Evolutionary conservation across 2,329 filamentous ascomycete species (phyloP).

Genomic region (Dendryphion nanum): DNA sequence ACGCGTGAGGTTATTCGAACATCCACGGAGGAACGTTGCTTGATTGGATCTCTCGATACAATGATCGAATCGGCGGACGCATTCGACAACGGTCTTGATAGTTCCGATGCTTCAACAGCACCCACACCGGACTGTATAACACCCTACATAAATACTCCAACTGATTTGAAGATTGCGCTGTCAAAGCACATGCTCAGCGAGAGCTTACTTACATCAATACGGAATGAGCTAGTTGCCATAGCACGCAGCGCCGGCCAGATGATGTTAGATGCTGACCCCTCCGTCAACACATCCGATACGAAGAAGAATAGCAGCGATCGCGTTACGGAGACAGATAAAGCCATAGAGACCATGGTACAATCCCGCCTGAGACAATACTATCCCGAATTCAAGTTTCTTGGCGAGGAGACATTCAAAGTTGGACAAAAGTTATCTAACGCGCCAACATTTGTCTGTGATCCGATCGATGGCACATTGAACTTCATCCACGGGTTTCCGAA

Average conservation of each 20-base stretch:
- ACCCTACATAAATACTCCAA: slow-evolving; percentile 9
- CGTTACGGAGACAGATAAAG: slow-evolving; percentile 56
- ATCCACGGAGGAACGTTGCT: too few species aligned
- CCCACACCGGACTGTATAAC: slow-evolving; percentile 11
- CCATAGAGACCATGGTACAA: slow-evolving; percentile 53
- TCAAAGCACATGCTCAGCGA: slow-evolving; percentile 16
- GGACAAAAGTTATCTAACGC: slow-evolving; percentile 26
- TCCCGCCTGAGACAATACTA: slow-evolving; percentile 43
- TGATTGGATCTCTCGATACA: too few species aligned
- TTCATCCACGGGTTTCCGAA: slow-evolving; percentile 40
- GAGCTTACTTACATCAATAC: slow-evolving; percentile 13
- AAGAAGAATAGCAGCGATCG: slow-evolving; percentile 49
- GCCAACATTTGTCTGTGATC: slow-evolving; percentile 39
- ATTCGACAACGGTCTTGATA: slow-evolving; percentile 4
- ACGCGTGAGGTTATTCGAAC: too few species aligned
- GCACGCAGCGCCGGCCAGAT: slow-evolving; percentile 30
- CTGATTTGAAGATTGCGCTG: slow-evolving; percentile 11
- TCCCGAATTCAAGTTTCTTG: slow-evolving; percentile 44
- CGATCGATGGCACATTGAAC: slow-evolving; percentile 41
- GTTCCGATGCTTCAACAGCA: slow-evolving; percentile 7
- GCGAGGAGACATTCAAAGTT: slow-evolving; percentile 37
- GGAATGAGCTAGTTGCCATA: slow-evolving; percentile 20
- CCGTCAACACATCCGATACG: slow-evolving; percentile 18
- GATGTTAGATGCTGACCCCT: slow-evolving; percentile 32
- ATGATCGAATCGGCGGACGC: too few species aligned